Base-by-base conservation (phyloP, 169 alveolate genomes). In the Eimeria praecox region DNA sequence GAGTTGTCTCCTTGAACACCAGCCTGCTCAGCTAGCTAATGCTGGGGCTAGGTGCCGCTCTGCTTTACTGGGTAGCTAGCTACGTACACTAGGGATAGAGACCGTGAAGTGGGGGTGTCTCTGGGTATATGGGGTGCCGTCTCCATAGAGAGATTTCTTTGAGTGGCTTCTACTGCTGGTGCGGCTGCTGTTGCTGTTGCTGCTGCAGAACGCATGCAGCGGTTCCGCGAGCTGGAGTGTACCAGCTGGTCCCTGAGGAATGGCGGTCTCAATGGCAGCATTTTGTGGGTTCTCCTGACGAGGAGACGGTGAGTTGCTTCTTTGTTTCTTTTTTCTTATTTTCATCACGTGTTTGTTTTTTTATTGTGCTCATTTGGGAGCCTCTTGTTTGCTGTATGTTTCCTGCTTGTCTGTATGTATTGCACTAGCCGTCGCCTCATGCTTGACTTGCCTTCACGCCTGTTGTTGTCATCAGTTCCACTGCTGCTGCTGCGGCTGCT, bases 251-350 rank as follows among this genome's bases (percentile, higher is more conserved):
- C 38, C 87, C 90, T 8, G 88, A 85, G 59, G 91, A 16, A 5
- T 91, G 95, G 95, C 95, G 91, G 18, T 62, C 77, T 10, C 95
- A 91, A 91, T 91, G 95, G 95, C 92, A 75, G 78, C 75, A 82
- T 35, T 91, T 75, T 83, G 91, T 75, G 42, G 78, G 75, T 22
- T 91, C 95, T 49, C 46, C 78, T 16, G 90, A 77, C 54, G 91
- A 52, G 54, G 90, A 75, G 59, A 59, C 87, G 22, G 95, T 91
- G 30, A 49, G 95, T 12, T 38, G n/a, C n/a, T n/a, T n/a, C n/a
- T n/a, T n/a, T n/a, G n/a, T n/a, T n/a, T n/a, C n/a, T n/a, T n/a
- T n/a, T n/a, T n/a, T n/a, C n/a, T n/a, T n/a, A n/a, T n/a, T n/a
- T n/a, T n/a, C n/a, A n/a, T n/a, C n/a, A n/a, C n/a, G n/a, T n/a